These are phyloP conservation scores for Fusarium sp. DNA, from an alignment of 2,329 filamentous ascomycete species.

Conservation along the genomic window DNA sequence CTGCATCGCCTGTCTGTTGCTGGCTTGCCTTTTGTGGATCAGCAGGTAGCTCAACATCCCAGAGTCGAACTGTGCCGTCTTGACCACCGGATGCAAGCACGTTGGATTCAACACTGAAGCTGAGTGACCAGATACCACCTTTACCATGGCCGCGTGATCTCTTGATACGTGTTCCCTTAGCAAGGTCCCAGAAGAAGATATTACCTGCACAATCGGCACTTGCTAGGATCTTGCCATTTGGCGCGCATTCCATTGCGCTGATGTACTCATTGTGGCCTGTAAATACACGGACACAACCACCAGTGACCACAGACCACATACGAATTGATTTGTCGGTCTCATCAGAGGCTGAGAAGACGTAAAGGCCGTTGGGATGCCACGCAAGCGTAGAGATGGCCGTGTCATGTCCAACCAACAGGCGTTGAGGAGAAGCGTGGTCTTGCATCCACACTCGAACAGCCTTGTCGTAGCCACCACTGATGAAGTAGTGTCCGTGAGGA, in stretches of 20 bases:
- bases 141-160: constrained; percentile 94
- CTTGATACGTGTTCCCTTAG: constrained; percentile 88
- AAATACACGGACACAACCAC: constrained; percentile 89
- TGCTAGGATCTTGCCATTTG: constrained; percentile 90
- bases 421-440: constrained; percentile 89
- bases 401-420: constrained; percentile 92
- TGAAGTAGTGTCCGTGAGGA: constrained; percentile 95
- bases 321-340: constrained; percentile 89
- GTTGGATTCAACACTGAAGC: constrained; percentile 92
- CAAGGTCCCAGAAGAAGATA: constrained; percentile 94
- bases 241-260: constrained; percentile 85
- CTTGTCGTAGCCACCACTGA: constrained; percentile 88
- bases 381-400: constrained; percentile 90
- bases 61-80: constrained; percentile 92
- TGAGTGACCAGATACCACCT: constrained; percentile 92
- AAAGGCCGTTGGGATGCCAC: constrained; percentile 95
- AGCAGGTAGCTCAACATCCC: constrained; percentile 85
- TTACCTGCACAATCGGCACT: constrained; percentile 89
- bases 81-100: constrained; percentile 91
- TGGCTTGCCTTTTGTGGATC: constrained; percentile 71
- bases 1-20: constrained; percentile 61
- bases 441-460: constrained; percentile 93
- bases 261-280: constrained; percentile 91
- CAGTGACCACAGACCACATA: constrained; percentile 96
- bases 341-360: constrained; percentile 91